A percentile compares a stretch with the other conserved stretches of the same genome.
phyloP scores from a whole-genome alignment of 169 alveolate species.

The Plasmodium billcollinsi region DNA sequence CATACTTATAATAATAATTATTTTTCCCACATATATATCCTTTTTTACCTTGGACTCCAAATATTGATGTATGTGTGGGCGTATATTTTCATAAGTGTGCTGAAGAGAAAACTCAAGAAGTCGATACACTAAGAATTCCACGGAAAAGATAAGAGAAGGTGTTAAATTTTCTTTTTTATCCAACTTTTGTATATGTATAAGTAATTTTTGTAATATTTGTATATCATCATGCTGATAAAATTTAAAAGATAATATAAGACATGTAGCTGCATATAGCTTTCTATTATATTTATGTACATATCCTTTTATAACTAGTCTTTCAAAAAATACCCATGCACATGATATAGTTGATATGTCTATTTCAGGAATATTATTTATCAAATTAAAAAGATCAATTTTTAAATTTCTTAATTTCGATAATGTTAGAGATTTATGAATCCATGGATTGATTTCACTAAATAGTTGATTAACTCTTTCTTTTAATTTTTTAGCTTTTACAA shows the following conservation, averaged over 20 bases:
- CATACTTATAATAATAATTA: too few relatives aligned
- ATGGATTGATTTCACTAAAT: conserved; percentile 77
- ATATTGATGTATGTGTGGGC: conserved; percentile 82
- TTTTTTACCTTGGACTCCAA: conserved; percentile 79
- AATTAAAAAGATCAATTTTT: conserved; percentile 77
- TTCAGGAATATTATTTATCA: conserved; percentile 76
- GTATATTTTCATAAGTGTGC: conserved; percentile 79
- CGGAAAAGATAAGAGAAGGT: conserved; percentile 80
- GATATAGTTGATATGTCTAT: conserved; percentile 87
- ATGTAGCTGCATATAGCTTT: conserved; percentile 84
- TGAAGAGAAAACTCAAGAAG: conserved; percentile 80
- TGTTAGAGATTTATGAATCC: conserved; percentile 76
- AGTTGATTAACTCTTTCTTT: conserved; percentile 71
- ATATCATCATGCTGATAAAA: conserved; percentile 86
- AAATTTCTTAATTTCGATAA: conserved; percentile 75
- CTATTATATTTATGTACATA: conserved; percentile 82
- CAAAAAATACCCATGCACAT: conserved; percentile 87
- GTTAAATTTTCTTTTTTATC: conserved; percentile 78
- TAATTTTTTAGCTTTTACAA: conserved; percentile 62
- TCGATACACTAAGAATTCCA: conserved; percentile 78
- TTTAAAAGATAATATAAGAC: conserved; percentile 84
- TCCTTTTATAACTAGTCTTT: conserved; percentile 83
- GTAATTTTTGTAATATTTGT: conserved; percentile 80
- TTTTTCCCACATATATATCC: too few relatives aligned
- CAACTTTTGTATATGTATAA: conserved; percentile 77